Base-by-base conservation (phyloP, 164 flowering plant genomes). In the Paratinospora sagittata region DNA sequence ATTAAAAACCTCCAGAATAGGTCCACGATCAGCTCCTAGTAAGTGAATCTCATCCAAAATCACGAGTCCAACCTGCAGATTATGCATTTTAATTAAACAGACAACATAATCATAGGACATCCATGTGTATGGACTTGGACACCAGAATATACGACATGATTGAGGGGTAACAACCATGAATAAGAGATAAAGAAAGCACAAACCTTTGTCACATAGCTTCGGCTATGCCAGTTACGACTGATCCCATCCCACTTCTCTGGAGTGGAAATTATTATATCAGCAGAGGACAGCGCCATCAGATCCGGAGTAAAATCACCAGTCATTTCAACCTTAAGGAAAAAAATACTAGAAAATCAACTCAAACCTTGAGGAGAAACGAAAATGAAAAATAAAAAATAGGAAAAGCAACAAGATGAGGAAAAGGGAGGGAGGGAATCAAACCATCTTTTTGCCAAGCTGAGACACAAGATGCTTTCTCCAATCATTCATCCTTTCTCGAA, bases 191-290 rank as follows among this genome's bases (percentile, higher is more conserved):
- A 45, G 47, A 63, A 67, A 71, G 19, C 41, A 26, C 66, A 27
- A 27, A 95, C 99, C 97, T 95, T 95, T 71, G 82, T 95, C 19
- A 95, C 99, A 82, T 95, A 95, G 74, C 89, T 85, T 71, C 99
- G 87, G 77, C 79, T 87, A 66, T 95, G 91, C 99, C 99, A 95
- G 73, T 90, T 92, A 75, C 99, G 97, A 81, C 99, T 95, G 30
- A 95, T 95, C 64, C 99, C 97, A 86, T 95, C 99, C 99, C 99
- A 95, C 79, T 95, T 95, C 74, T 95, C 99, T 66, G 99, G 99
- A 66, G 99, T 95, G 52, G 97, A 91, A 78, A 95, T 92, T 49
- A 95, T 95, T 78, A 95, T 89, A 80, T 95, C 97, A 12, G 99
- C 97, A 49, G 94, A 88, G 72, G 86, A 71, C 21, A 95, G 84